Conservation (phyloP, 2,329 filamentous ascomycete genomes). For the Botrytis sinoallii region DNA sequence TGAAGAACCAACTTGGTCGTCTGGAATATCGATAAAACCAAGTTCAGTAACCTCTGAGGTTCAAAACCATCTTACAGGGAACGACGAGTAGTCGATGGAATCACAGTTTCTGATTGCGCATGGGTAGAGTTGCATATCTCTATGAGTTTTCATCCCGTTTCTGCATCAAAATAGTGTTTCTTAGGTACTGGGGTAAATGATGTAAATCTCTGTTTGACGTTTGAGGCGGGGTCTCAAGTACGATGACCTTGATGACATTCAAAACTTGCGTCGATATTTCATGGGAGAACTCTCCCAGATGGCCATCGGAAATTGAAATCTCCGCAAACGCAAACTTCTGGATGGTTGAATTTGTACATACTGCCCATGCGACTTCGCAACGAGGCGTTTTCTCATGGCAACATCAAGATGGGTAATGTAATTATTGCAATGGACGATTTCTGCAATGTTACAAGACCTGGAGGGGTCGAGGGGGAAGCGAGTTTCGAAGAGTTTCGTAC, state of each 20-base stretch:
- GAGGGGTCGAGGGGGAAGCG: conserved; percentile 17
- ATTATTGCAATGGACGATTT: conserved; percentile 21
- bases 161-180: conserved; percentile 36
- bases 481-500: conserved; percentile 20
- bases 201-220: conserved; percentile 31
- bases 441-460: conserved; percentile 18
- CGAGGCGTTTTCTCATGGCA: not conserved
- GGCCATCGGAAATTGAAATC: not conserved
- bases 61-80: conserved; percentile 18
- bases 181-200: conserved; percentile 31
- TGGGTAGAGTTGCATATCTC: conserved; percentile 36
- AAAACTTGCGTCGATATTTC: not conserved
- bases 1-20: conserved; percentile 32
- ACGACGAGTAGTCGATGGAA: conserved; percentile 28
- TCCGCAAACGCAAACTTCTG: not conserved
- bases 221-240: conserved; percentile 28
- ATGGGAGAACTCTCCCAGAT: not conserved
- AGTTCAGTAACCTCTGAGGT: not conserved
- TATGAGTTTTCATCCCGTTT: conserved; percentile 35
- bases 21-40: conserved; percentile 27
- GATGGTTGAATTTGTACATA: not conserved
- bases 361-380: conserved; percentile 3
- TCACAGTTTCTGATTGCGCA: conserved; percentile 39
- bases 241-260: conserved; percentile 6
- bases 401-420: not conserved